Percentiles rank a stretch among this genome's conserved stretches.
Conservation (phyloP, 163 green algal species). For the Volvox carteri region DNA sequence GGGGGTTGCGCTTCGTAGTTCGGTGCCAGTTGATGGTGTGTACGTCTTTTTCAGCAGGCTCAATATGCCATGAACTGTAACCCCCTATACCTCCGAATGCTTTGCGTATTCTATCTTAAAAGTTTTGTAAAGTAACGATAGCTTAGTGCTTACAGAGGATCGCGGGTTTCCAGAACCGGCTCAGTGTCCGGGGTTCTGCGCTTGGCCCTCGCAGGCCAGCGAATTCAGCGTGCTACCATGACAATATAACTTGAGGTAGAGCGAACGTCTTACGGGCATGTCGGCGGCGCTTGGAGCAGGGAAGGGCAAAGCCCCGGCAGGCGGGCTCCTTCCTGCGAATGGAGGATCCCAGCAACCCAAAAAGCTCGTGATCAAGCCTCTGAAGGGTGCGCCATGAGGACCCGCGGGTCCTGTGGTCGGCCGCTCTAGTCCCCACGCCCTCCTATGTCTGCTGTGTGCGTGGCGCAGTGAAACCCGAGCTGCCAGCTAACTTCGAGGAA, state of each 20-base stretch:
- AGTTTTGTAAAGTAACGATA: too few relatives aligned
- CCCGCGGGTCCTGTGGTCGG: neutral
- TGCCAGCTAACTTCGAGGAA: conserved; percentile 93
- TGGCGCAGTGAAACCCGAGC: conserved; percentile 83
- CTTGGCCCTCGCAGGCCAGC: conserved; percentile 3
- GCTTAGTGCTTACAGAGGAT: neutral
- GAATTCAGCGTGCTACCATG: neutral
- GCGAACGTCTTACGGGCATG: conserved; percentile 35
- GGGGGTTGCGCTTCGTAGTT: too few relatives aligned
- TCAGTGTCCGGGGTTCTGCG: neutral
- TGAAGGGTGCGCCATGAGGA: conserved; percentile 73
- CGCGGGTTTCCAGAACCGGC: conserved; percentile 1
- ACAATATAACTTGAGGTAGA: neutral
- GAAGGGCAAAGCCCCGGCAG: conserved; percentile 39
- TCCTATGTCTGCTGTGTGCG: neutral
- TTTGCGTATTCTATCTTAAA: too few relatives aligned
- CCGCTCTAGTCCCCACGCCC: neutral
- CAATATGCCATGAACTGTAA: too few relatives aligned
- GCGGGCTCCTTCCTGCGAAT: conserved; percentile 44
- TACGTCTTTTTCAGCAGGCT: neutral
- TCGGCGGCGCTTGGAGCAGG: conserved; percentile 37
- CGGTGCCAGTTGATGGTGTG: conserved; percentile 8
- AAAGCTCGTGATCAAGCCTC: conserved; percentile 89
- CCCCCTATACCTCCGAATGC: too few relatives aligned
- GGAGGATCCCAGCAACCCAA: conserved; percentile 59